Evolutionary conservation across 441 rosid species (phyloP).

Genomic region (Adansonia madagascariensis): DNA sequence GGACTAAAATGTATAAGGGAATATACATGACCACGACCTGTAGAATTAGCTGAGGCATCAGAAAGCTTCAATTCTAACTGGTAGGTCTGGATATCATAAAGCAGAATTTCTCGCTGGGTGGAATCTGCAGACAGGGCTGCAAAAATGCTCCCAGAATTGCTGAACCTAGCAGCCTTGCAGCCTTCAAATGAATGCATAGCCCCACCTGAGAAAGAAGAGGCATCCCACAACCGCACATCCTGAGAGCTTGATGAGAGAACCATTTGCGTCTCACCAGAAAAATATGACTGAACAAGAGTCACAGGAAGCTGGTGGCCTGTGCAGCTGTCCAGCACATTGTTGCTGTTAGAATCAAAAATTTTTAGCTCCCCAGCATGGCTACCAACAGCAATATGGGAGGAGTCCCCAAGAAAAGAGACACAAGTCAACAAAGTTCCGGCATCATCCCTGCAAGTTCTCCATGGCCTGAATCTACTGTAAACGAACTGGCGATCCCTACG

Average conservation of each 20-base stretch:
- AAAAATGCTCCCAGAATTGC: constrained; percentile 76
- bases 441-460: constrained; percentile 97
- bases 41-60: constrained; percentile 57
- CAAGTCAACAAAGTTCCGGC: constrained; percentile 75
- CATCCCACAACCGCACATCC: constrained; percentile 95
- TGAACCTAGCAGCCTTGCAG: constrained; percentile 90
- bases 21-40: constrained; percentile 76
- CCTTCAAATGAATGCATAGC: constrained; percentile 77
- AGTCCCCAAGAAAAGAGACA: constrained; percentile 75
- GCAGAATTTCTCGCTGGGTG: constrained; percentile 72
- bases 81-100: constrained; percentile 85
- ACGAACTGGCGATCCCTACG: constrained; percentile 96
- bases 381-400: constrained; percentile 83
- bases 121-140: constrained; percentile 73
- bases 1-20: constrained; percentile 91
- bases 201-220: constrained; percentile 68
- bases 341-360: constrained; percentile 72
- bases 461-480: constrained; percentile 92
- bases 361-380: constrained; percentile 89
- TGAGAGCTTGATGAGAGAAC: constrained; percentile 85
- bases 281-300: constrained; percentile 71
- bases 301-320: constrained; percentile 81
- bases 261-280: constrained; percentile 65
- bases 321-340: constrained; percentile 72
- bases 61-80: constrained; percentile 58